These are phyloP conservation scores for Arthrobotrys sinensis DNA, from an alignment of 2,329 filamentous ascomycete genomes.

Conservation along the genomic window DNA sequence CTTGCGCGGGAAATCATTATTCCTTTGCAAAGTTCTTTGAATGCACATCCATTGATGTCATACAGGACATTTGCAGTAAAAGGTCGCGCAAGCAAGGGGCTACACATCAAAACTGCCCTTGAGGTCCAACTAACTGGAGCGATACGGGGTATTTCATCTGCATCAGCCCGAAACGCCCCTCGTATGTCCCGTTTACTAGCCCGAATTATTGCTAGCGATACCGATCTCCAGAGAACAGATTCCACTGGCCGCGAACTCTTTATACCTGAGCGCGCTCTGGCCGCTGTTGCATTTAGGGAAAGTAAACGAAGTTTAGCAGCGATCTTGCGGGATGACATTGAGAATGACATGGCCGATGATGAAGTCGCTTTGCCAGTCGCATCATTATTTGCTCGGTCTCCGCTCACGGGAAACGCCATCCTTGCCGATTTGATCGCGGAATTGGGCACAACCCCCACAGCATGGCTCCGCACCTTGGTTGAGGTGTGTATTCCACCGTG, in stretches of 20 bases:
- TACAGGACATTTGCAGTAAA: slow-evolving; percentile 34
- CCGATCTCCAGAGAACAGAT: slow-evolving; percentile 35
- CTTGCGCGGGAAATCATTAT: slow-evolving; percentile 1
- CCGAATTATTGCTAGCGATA: slow-evolving; percentile 32
- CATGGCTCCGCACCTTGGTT: slow-evolving; percentile 22
- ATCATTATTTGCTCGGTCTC: slow-evolving; percentile 39
- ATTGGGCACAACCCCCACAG: neutral
- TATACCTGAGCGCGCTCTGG: slow-evolving; percentile 33
- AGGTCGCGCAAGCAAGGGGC: neutral
- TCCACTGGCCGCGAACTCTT: slow-evolving; percentile 22
- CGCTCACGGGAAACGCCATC: slow-evolving; percentile 20
- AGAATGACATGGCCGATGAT: slow-evolving; percentile 42
- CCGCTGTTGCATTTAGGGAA: slow-evolving; percentile 39
- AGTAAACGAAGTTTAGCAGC: slow-evolving; percentile 34
- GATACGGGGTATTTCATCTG: slow-evolving; percentile 38
- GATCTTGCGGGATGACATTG: slow-evolving; percentile 45
- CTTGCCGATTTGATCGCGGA: slow-evolving; percentile 29
- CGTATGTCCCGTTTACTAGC: slow-evolving; percentile 41
- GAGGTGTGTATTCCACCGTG: slow-evolving; percentile 35
- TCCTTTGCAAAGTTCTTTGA: slow-evolving; percentile 11
- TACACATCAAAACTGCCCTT: slow-evolving; percentile 43
- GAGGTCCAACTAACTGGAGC: slow-evolving; percentile 48
- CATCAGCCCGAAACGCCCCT: slow-evolving; percentile 39
- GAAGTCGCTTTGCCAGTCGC: slow-evolving; percentile 38
- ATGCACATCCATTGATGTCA: slow-evolving; percentile 33